Base-by-base conservation (phyloP, 2,329 filamentous ascomycete genomes). In the Xylariomycetidae sp. region DNA sequence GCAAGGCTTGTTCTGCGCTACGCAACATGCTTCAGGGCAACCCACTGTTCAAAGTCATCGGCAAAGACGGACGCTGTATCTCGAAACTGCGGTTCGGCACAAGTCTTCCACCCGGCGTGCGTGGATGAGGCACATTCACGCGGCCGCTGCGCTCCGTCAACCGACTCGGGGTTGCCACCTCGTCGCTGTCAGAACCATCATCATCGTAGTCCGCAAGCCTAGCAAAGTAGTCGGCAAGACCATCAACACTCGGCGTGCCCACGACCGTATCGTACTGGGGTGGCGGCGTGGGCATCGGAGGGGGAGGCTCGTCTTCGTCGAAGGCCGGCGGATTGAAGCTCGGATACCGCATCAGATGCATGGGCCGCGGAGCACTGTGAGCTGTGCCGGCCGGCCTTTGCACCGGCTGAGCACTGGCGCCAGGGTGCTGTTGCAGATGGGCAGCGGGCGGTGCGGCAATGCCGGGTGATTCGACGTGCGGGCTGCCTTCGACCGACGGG, bases 321-420 rank as follows among this genome's bases (percentile, higher is more conserved):
- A 94, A 95, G 0, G 85, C 77, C 0, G 89, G 88, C 2, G 89
- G 89, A 38, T 88, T 88, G 62, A 88, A 94, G 0, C 86, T 93
- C 0, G 89, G 89, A 5, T 78, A 74, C 16, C 89, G 79, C 19
- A 94, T 62, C 2, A 95, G 71, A 56, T 95, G 89, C 32, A 95
- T 93, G 0, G 89, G 88, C 5, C 87, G 74, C 22, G 74, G 65
- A 4, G 28, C 28, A 6, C 6, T 6, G 6, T 26, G 25, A 8
- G 8, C 10, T 15, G 25, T 26, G 28, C 35, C 41, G 18, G 30
- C 10, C 6, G 36, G 41, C 19, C 53, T 46, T 30, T 57, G 53
- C 12, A 55, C 43, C 4, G 45, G 39, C 41, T 49, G 48, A 13
- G 44, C 47, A 13, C 46, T 29, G 27, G 37, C 39, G 7, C 42